These are phyloP conservation scores for Podaxis sp. DNA, from an alignment of 768 basidiomycete genomes.

Conservation along the genomic window DNA sequence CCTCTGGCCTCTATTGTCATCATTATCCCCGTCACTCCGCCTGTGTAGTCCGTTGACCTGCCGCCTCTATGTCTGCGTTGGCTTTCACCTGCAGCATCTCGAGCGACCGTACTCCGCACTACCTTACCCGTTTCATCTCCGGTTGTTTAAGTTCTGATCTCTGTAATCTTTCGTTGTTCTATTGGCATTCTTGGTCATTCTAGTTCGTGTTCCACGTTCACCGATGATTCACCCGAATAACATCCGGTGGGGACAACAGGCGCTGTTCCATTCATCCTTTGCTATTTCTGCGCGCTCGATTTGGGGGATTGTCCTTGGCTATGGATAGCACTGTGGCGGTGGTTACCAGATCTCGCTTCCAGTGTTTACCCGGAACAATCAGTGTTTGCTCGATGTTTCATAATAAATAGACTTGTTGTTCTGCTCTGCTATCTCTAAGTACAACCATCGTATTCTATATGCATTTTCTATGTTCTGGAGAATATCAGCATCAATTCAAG, in stretches of 20 bases:
- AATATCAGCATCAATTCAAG: background rate
- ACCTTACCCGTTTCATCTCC: conserved; percentile 18
- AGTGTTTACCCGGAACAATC: conserved; percentile 12
- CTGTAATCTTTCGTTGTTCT: conserved; percentile 15
- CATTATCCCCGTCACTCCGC: conserved; percentile 22
- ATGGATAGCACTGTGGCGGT: conserved; percentile 14
- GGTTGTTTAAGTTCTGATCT: conserved; percentile 14
- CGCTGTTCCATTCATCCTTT: conserved; percentile 8
- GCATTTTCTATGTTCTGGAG: background rate
- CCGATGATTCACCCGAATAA: conserved; percentile 4
- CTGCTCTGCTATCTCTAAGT: conserved; percentile 3
- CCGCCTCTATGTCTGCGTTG: conserved; percentile 17
- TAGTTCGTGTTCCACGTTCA: conserved; percentile 12
- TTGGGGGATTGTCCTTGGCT: conserved; percentile 13
- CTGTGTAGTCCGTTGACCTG: background rate
- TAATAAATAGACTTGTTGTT: conserved; percentile 12
- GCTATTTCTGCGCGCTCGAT: conserved; percentile 11
- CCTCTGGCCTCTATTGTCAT: conserved; percentile 16
- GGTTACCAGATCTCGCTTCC: conserved; percentile 13
- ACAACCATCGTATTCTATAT: conserved; percentile 7
- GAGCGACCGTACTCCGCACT: conserved; percentile 13
- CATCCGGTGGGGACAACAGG: conserved; percentile 7
- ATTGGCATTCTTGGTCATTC: conserved; percentile 14
- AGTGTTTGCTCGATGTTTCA: conserved; percentile 11
- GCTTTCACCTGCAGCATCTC: conserved; percentile 23